Base-by-base conservation (phyloP, 805 yeast genomes). In the Kluyveromyces aestuarii region DNA sequence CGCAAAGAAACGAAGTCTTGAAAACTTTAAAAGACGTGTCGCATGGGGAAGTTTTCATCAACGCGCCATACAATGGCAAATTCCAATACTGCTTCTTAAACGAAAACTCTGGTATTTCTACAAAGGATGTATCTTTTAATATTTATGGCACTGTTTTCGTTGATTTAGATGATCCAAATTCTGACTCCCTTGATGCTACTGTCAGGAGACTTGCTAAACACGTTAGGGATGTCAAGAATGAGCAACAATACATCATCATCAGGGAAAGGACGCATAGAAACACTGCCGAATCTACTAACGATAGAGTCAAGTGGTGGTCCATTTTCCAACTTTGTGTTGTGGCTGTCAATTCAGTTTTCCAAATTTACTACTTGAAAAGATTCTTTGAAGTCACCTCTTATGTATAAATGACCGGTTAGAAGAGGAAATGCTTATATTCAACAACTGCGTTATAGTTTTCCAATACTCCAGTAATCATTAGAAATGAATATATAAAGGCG, bases 261-360 rank as follows among this genome's bases (percentile, higher is more conserved):
- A 82, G 99, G 71, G 99, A 91, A 71, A 84, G 97, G 72, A 86
- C 95, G 14, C 99, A 91, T 69, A 85, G 99, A 79, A 93, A 91
- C 72, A 91, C 99, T 9, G 98, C 99, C 6, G 99, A 91, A 71
- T 86, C 96, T 21, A 91, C 99, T 42, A 91, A 91, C 69, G 84
- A 93, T 48, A 81, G 99, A 61, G 98, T 91, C 55, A 91, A 91
- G 70, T 93, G 95, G 87, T 91, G 99, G 99, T 87, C 96, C 27
- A 75, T 87, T 33, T 84, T 90, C 76, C 99, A 91, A 73, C 73
- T 93, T 54, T 60, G 82, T 46, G 90, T 93, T 48, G 97, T 91
- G 42, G 84, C 84, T 16, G 78, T 76, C 52, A 93, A 89, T 73
- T 87, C 96, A 27, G 58, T 90, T 49, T 93, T 93, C 80, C 99